A percentile compares a stretch with the other conserved stretches of the same genome.
Evolutionary conservation across 2,329 filamentous ascomycete genomes (phyloP).

Genomic region (Chlorencoelia australis): DNA sequence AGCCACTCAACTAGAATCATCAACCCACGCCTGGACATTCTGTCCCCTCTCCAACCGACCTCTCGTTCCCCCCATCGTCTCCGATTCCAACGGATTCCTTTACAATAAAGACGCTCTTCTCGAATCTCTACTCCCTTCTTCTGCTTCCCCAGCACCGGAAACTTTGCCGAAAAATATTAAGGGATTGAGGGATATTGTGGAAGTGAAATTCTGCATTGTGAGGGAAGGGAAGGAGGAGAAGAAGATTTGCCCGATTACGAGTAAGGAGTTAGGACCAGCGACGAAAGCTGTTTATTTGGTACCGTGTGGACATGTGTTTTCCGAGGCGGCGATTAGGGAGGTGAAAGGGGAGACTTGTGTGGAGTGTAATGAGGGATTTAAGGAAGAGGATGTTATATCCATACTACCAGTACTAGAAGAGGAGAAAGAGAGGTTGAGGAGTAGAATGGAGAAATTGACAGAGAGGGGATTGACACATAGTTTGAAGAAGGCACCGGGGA

Average conservation of each 20-base stretch:
- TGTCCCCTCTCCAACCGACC: constrained; percentile 77
- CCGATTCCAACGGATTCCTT: constrained; percentile 71
- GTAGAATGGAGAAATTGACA: constrained; percentile 58
- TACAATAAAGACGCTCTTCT: constrained; percentile 95
- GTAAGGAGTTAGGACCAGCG: constrained; percentile 71
- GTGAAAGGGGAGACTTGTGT: constrained; percentile 55
- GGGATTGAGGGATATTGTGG: constrained; percentile 75
- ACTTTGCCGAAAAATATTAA: constrained; percentile 56
- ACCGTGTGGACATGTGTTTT: constrained; percentile 91
- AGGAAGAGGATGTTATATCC: constrained; percentile 65
- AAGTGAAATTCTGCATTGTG: constrained; percentile 59
- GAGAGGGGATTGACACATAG: constrained; percentile 71
- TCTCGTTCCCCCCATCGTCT: constrained; percentile 60
- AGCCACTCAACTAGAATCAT: constrained; percentile 74
- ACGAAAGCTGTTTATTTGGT: constrained; percentile 82
- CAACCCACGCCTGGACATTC: constrained; percentile 76
- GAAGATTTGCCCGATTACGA: constrained; percentile 79
- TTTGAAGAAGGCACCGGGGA: constrained; percentile 65
- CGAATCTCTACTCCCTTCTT: constrained; percentile 49
- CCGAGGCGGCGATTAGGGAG: constrained; percentile 74
- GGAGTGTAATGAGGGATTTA: constrained; percentile 69
- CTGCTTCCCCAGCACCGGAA: constrained; percentile 39
- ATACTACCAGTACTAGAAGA: constrained; percentile 63
- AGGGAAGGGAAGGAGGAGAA: constrained; percentile 40
- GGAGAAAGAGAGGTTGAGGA: constrained; percentile 58